These are phyloP conservation scores for Bremia lactucae DNA, from an alignment of 352 stramenopile species.

Conservation along the genomic window DNA sequence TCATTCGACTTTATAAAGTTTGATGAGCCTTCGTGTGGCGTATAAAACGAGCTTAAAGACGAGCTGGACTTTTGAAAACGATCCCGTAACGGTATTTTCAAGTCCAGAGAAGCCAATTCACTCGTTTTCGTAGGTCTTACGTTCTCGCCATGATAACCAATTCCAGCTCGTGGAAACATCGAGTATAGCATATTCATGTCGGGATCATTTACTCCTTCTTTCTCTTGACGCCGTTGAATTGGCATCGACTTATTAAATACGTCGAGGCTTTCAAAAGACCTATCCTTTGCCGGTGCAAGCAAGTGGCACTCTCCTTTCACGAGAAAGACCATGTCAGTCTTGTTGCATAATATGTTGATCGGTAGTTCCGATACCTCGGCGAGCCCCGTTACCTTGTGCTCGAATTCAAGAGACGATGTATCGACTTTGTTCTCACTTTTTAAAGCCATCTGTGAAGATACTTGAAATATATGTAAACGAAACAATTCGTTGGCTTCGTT, in stretches of 20 bases:
- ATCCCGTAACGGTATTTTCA: conserved; percentile 38
- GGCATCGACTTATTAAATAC: no score
- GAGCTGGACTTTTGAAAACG: conserved; percentile 77
- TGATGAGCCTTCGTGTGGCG: conserved; percentile 32
- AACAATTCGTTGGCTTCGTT: conserved; percentile 46
- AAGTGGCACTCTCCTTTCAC: conserved; percentile 48
- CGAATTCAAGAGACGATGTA: conserved; percentile 21
- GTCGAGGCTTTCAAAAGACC: no score
- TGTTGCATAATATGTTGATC: conserved; percentile 39
- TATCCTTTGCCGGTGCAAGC: conserved; percentile 12
- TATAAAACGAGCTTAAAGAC: conserved; percentile 60
- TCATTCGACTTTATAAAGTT: conserved; percentile 20
- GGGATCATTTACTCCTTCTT: conserved; percentile 41
- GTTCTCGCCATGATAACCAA: conserved; percentile 69
- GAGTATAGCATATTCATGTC: conserved; percentile 48
- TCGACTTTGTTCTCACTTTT: conserved; percentile 23
- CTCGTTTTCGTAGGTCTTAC: conserved; percentile 39
- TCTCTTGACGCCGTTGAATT: conserved; percentile 46
- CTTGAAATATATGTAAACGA: conserved; percentile 32
- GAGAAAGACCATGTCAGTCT: conserved; percentile 35
- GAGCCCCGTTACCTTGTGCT: conserved; percentile 32
- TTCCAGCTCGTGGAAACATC: conserved; percentile 59
- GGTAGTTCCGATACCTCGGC: conserved; percentile 41
- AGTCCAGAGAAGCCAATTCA: conserved; percentile 37
- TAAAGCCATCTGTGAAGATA: conserved; percentile 15